Conservation (phyloP, 768 basidiomycete genomes). For the Mycena capillaripes region DNA sequence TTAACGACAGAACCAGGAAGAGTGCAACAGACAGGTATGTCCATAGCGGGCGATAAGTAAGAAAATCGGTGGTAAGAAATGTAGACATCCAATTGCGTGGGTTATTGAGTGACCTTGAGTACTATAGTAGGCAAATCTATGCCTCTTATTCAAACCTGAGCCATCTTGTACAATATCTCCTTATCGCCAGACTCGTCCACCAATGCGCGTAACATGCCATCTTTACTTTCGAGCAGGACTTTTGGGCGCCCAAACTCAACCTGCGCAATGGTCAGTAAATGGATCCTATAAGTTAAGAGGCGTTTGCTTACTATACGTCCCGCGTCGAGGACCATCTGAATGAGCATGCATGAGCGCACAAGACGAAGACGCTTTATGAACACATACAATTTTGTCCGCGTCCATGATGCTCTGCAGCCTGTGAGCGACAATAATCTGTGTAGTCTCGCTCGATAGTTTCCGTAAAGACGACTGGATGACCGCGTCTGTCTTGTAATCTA, state of each 20-base stretch:
- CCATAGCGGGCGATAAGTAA: too few relatives aligned
- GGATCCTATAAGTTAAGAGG: too few relatives aligned
- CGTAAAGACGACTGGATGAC: conserved; percentile 59
- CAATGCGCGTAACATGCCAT: conserved; percentile 62
- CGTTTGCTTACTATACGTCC: conserved; percentile 4
- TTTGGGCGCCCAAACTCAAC: conserved; percentile 57
- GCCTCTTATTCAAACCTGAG: not conserved
- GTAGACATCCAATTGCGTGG: too few relatives aligned
- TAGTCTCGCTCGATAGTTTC: conserved; percentile 46
- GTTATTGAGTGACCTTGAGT: too few relatives aligned
- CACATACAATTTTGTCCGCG: conserved; percentile 45
- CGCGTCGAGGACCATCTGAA: conserved; percentile 23
- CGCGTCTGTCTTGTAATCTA: conserved; percentile 52
- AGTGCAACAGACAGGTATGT: too few relatives aligned
- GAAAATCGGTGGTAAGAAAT: too few relatives aligned
- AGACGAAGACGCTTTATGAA: too few relatives aligned
- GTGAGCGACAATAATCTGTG: conserved; percentile 34
- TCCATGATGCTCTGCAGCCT: conserved; percentile 48
- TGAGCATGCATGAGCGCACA: not conserved
- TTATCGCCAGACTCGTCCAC: conserved; percentile 72
- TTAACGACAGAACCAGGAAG: too few relatives aligned
- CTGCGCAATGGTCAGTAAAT: not conserved
- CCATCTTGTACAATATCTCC: conserved; percentile 4
- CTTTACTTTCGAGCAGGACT: conserved; percentile 62
- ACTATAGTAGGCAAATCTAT: too few relatives aligned